Base-by-base conservation (phyloP, 257 asterid species). In the Echites panduratus region DNA sequence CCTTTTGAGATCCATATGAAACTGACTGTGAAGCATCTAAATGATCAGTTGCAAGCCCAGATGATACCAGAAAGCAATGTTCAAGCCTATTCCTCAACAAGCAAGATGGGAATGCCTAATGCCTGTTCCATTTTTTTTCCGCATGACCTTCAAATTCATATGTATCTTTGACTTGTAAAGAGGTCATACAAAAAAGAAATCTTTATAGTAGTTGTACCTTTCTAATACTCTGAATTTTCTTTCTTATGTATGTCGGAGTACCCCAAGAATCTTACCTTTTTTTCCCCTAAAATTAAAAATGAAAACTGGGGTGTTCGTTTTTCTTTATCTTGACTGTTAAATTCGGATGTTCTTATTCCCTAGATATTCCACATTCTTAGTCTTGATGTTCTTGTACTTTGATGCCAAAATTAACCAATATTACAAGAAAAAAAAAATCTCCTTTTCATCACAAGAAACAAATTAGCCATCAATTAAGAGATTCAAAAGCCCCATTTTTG, bases 21-120 rank as follows among this genome's bases (percentile, higher is more conserved):
- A 24, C 3, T 64, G 44, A 6, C 70, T 67, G 38, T 32, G 50
- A 70, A 10, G 38, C 67, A 20, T 64, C 67, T 68, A 50, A 66
- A 11, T 73, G 62, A 11, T 50, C 92, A 89, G 99, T 94, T 71
- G 85, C 93, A 35, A 83, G 93, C 85, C 99, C 99, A 0, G 93
- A 86, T 0, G 96, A 94, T 79, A 94, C 97, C 11, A 53, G 81
- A 17, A 67, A 73, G 66, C 97, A 88, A 73, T 94, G 97, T 66
- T 77, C 96, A 41, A 44, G 75, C 63, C 80, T 89, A 76, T 90
- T 93, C 84, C 79, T 90, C 57, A 71, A 80, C 88, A 73, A 85
- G 85, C 78, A 83, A 72, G 78, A 80, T 64, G 79, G 80, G 62
- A 47, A 62, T 58, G 56, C 66, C 54, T 54, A 77, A 79, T 2